Conservation (phyloP, 179 eudicot species). For the Silene coronaria region DNA sequence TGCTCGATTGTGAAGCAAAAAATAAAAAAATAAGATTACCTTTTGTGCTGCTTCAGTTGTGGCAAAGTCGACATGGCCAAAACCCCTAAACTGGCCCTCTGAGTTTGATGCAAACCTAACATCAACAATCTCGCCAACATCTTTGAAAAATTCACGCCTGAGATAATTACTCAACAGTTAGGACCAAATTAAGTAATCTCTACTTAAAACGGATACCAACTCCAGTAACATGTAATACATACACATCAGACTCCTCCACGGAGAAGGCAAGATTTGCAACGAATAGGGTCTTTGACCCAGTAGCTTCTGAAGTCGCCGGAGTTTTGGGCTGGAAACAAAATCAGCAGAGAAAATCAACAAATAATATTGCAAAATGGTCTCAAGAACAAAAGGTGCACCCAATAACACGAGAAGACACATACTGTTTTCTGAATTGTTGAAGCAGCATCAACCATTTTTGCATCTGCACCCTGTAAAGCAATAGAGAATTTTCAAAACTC, state of each 20-base stretch:
- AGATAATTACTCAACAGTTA: not conserved
- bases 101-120: conserved; percentile 50
- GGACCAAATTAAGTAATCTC: not conserved
- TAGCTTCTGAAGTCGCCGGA: conserved; percentile 48
- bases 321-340: conserved; percentile 53
- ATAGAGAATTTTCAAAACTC: not conserved
- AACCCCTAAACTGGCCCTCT: conserved; percentile 69
- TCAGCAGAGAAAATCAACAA: not conserved
- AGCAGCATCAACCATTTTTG: conserved; percentile 70
- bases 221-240: conserved; percentile 23
- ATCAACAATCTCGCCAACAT: conserved; percentile 53
- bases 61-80: conserved; percentile 81
- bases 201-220: not conserved
- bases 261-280: conserved; percentile 59
- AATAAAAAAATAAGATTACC: conserved; percentile 28
- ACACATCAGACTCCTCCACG: conserved; percentile 57
- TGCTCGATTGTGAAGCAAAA: no score
- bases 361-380: not conserved
- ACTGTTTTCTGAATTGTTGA: conserved; percentile 37
- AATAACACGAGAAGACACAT: conserved; percentile 4
- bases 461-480: conserved; percentile 50
- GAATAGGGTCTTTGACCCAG: conserved; percentile 64
- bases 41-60: conserved; percentile 62
- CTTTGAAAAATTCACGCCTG: conserved; percentile 69
- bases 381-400: not conserved